These are phyloP conservation scores for Flaveria brownii DNA, from an alignment of 129 eudicot genomes.

Conservation along the genomic window DNA sequence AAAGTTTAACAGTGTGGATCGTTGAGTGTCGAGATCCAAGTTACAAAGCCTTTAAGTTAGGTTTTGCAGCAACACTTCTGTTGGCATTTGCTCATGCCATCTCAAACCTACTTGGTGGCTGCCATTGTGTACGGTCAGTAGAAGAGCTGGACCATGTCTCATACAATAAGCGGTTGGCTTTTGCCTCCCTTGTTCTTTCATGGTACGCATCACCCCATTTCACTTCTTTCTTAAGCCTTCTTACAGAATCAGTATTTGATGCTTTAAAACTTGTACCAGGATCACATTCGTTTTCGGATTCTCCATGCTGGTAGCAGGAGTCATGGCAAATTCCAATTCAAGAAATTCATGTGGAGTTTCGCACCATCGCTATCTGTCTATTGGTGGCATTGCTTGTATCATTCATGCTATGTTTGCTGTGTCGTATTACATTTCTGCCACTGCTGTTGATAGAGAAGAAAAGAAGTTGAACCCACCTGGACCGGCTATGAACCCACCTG, in stretches of 20 bases:
- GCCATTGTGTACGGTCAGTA: conserved; percentile 56
- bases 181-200: conserved; percentile 59
- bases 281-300: conserved; percentile 58
- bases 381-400: conserved; percentile 79
- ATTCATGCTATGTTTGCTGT: conserved; percentile 74
- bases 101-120: conserved; percentile 67
- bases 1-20: conserved; percentile 53
- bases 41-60: conserved; percentile 67
- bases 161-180: conserved; percentile 68
- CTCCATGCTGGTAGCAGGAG: conserved; percentile 55
- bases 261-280: conserved; percentile 42
- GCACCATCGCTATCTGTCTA: conserved; percentile 54
- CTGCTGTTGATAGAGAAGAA: conserved; percentile 55
- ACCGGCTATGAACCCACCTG: conserved; percentile 37
- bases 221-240: not conserved
- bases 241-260: not conserved
- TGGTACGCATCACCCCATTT: conserved; percentile 44
- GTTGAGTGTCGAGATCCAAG: conserved; percentile 86
- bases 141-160: conserved; percentile 60
- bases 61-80: conserved; percentile 60
- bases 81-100: conserved; percentile 62
- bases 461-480: conserved; percentile 24
- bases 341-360: conserved; percentile 68
- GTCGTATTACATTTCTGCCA: conserved; percentile 63
- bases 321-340: conserved; percentile 58